A percentile compares a stretch with the other conserved stretches of the same genome.
Conservation (phyloP, 306 rosid species). For the Gynostemma pentaphyllum region DNA sequence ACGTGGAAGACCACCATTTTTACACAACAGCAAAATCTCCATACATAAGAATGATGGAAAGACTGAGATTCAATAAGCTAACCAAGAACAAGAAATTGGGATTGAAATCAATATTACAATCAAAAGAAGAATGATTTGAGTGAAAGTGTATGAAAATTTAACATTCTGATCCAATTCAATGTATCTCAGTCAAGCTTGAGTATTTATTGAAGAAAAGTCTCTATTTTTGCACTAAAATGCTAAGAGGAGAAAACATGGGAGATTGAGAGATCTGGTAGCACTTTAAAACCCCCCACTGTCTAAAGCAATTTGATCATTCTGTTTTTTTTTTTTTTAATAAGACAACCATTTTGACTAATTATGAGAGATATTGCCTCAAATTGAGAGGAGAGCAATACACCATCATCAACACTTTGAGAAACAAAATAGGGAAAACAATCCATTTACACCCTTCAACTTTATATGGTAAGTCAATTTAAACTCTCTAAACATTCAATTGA, state of each 20-base stretch:
- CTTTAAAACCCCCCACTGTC: neutral
- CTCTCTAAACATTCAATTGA: too few species aligned
- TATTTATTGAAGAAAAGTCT: neutral
- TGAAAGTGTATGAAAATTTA: neutral
- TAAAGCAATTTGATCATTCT: neutral
- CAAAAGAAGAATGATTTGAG: neutral
- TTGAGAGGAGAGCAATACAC: neutral
- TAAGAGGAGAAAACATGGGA: neutral
- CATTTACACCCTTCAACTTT: too few species aligned
- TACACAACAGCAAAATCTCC: too few species aligned
- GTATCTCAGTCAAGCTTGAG: neutral
- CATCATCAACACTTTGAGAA: too few species aligned
- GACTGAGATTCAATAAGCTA: neutral
- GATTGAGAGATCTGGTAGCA: neutral
- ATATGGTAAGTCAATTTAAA: too few species aligned
- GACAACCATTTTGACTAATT: neutral
- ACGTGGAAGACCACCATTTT: too few species aligned
- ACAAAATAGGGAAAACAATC: too few species aligned
- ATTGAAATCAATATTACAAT: neutral
- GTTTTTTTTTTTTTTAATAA: too few species aligned
- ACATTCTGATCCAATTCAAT: slow-evolving; percentile 5
- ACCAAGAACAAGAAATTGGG: neutral
- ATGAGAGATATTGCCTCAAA: neutral
- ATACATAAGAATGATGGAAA: neutral
- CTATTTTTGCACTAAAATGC: neutral